Percentiles rank a stretch among this genome's conserved stretches.
These are phyloP conservation scores for Russula emetica DNA, from an alignment of 768 basidiomycete genomes.

Conservation along the genomic window DNA sequence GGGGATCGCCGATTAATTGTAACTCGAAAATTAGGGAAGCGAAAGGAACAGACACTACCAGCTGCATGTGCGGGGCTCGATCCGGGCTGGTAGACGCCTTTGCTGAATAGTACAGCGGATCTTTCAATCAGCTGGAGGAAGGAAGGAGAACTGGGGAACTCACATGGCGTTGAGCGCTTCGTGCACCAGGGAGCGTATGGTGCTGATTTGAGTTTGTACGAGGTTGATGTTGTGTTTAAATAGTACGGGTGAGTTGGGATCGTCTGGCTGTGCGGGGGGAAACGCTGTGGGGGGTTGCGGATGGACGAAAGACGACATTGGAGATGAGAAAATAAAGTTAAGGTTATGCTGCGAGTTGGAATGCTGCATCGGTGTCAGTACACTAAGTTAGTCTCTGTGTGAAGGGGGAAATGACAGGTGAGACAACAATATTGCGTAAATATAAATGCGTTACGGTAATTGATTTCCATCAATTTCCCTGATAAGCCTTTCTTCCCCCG, in stretches of 20 bases:
- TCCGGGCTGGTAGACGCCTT: conserved; percentile 23
- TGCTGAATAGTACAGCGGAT: conserved; percentile 1
- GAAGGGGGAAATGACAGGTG: not conserved
- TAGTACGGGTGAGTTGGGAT: conserved; percentile 25
- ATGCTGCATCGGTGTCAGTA: not conserved
- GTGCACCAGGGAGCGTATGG: conserved; percentile 19
- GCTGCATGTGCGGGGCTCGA: conserved; percentile 22
- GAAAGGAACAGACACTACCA: conserved; percentile 3
- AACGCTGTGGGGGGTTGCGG: conserved; percentile 15
- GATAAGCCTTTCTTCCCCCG: not conserved
- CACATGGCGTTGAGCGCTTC: conserved; percentile 26
- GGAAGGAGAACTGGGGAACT: conserved; percentile 5
- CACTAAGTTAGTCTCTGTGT: too few species aligned
- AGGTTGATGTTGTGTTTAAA: conserved; percentile 25
- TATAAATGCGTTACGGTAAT: not conserved
- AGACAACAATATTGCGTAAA: too few species aligned
- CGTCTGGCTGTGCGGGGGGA: conserved; percentile 17
- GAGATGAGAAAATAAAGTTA: conserved; percentile 6
- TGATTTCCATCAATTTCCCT: not conserved
- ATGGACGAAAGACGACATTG: conserved; percentile 21
- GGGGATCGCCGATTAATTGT: not conserved
- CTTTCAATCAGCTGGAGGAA: not conserved
- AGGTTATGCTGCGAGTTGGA: conserved; percentile 12
- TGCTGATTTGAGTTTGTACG: conserved; percentile 20
- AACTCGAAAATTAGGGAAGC: not conserved